Evolutionary conservation across 176 grass and related monocot species (phyloP), one percentile per base, ranked within the genome.

Genomic region (Lolium perenne): DNA sequence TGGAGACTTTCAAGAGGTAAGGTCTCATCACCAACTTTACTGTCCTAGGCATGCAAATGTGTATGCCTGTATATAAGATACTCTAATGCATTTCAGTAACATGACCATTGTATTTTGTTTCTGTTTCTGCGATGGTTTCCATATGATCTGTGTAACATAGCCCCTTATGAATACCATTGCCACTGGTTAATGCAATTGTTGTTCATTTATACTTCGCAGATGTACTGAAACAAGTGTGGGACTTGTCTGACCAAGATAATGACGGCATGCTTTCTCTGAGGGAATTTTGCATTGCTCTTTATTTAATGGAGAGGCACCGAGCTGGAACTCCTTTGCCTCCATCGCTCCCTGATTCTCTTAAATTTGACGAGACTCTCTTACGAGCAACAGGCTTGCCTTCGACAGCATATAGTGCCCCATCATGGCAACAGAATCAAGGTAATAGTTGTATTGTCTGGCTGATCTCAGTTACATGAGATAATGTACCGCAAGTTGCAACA

Each of bases 251-350:
- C 87, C 97, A 99, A 94, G 94, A 99, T 83, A 99, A 89, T 64
- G 97, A 99, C 84, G 93, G 94, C 84, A 99, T 99, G 97, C 97
- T 99, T 96, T 96, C 94, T 89, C 89, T 99, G 38, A 89, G 94
- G 85, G 97, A 99, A 62, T 99, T 99, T 59, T 99, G 97, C 73
- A 93, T 96, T 85, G 90, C 97, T 60, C 94, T 99, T 79, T 99
- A 94, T 91, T 85, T 99, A 82, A 99, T 99, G 97, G 97, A 99
- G 92, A 90, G 94, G 76, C 83, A 93, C 50, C 68, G 97, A 85
- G 92, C 93, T 85, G 92, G 97, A 88, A 83, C 78, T 84, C 87
- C 90, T 86, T 82, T 99, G 21, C 97, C 97, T 54, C 82, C 91
- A 46, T 49, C 43, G 11, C 90, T 99, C 73, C 97, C 97, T 85